Base-by-base conservation (phyloP, 495 filamentous ascomycete species). In the Penicillium robsamsonii region DNA sequence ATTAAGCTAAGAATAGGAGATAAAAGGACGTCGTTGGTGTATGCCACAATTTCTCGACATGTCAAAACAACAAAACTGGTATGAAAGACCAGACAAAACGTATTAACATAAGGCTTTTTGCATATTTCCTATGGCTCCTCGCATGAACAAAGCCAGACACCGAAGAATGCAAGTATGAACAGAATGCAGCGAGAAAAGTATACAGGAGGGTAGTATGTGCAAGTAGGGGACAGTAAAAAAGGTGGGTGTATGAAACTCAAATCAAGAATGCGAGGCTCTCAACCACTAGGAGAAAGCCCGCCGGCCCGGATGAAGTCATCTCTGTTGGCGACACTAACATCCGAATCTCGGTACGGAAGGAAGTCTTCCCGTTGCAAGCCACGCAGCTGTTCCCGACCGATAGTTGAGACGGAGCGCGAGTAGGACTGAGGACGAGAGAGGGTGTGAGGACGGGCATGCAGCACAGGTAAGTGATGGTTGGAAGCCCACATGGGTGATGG, bases 291-390 rank as follows among this genome's bases (percentile, higher is more conserved):
- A 46, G 7, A 8, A 17, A 45, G 20, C 1, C 52, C 52, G 9
- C 61, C 68, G 46, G 72, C 70, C 31, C 68, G 61, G 5, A 74
- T 42, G 53, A 75, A 75, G 30, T 75, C 74, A 3, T 76, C 72
- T 44, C 71, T 57, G 69, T 73, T 71, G 54, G 72, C 71, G n/a
- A 59, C 56, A 56, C 71, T 76, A 31, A 76, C 62, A 60, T 76
- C 74, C 41, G 74, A 73, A 50, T 74, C 74, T 33, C 72, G 72
- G 50, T 75, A 76, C 47, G 66, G 74, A 30, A 63, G 60, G 56
- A 72, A 50, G 31, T 74, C 72, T 43, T 75, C 72, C 8, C 74
- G 70, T 10, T 70, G 67, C 24, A 77, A 55, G 24, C 74, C 70
- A 38, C 69, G 71, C 43, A 74, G 38, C 54, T 74, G 70, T 47